A percentile compares a stretch with the other conserved stretches of the same genome.
phyloP scores from a whole-genome alignment of 495 filamentous ascomycete species.

The Hypoxylon lienhwacheense region DNA sequence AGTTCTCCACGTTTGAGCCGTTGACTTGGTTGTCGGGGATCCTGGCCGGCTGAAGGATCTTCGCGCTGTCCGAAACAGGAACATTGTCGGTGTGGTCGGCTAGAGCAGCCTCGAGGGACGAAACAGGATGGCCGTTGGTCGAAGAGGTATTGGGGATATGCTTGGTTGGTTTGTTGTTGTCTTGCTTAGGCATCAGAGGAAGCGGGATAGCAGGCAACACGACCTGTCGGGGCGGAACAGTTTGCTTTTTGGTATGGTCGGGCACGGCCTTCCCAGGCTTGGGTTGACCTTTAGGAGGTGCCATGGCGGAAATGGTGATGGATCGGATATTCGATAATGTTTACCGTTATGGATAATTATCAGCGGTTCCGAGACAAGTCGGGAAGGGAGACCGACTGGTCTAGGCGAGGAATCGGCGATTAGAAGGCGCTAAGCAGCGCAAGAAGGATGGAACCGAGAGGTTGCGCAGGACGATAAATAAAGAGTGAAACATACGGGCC shows the following conservation, averaged over 20 bases:
- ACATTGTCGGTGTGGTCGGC: conserved; percentile 18
- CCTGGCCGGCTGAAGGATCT: conserved; percentile 24
- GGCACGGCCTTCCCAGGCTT: conserved; percentile 32
- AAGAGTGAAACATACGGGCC: conserved; percentile 26
- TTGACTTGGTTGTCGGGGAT: conserved; percentile 30
- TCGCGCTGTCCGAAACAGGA: conserved; percentile 12
- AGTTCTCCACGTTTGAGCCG: conserved; percentile 33
- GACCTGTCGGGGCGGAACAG: conserved; percentile 29
- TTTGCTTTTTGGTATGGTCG: conserved; percentile 31
- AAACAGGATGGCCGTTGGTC: conserved; percentile 38
- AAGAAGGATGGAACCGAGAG: conserved; percentile 13
- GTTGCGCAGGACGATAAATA: conserved; percentile 23
- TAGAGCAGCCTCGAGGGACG: conserved; percentile 40
- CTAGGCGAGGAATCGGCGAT: background rate
- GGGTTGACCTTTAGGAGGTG: conserved; percentile 28
- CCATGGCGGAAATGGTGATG: conserved; percentile 26
- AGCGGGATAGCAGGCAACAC: conserved; percentile 47
- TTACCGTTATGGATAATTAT: background rate
- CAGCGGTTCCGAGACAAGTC: conserved; percentile 4
- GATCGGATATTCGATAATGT: conserved; percentile 1
- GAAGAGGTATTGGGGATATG: conserved; percentile 15
- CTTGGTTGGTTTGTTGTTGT: conserved; percentile 16
- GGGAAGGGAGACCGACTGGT: background rate
- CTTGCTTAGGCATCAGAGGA: conserved; percentile 42
- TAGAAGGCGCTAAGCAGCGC: conserved; percentile 10